Conservation (phyloP, 2,329 filamentous ascomycete genomes). For the Capronia epimyces region DNA sequence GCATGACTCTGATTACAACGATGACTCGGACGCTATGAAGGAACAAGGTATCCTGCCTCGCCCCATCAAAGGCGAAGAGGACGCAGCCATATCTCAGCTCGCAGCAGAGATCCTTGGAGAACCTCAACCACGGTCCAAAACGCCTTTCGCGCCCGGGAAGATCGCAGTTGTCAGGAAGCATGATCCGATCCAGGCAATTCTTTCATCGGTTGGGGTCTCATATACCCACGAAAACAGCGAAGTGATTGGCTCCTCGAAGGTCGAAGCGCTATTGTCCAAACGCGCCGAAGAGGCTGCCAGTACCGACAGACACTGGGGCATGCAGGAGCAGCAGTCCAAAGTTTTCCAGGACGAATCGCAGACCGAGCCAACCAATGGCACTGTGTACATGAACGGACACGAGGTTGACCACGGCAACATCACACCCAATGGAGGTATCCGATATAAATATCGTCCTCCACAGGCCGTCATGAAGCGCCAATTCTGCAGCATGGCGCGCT, state of each 20-base stretch:
- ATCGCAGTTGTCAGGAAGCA: conserved; percentile 37
- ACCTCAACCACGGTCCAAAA: conserved; percentile 42
- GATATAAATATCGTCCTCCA: conserved; percentile 66
- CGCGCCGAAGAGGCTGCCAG: conserved; percentile 54
- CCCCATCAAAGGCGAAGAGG: conserved; percentile 41
- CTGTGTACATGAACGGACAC: conserved; percentile 4
- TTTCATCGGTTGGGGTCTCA: conserved; percentile 79
- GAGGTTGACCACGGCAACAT: background rate
- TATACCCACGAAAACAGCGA: conserved; percentile 97
- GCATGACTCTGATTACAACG: conserved; percentile 49
- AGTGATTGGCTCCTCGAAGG: conserved; percentile 82
- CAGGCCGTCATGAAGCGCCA: conserved; percentile 69
- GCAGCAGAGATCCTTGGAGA: conserved; percentile 56
- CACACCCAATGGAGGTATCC: conserved; percentile 35
- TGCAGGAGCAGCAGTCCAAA: conserved; percentile 20
- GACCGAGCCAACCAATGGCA: conserved; percentile 3
- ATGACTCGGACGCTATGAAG: conserved; percentile 12
- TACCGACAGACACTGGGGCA: conserved; percentile 6
- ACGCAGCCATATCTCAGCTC: conserved; percentile 67
- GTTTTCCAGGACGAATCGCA: conserved; percentile 26
- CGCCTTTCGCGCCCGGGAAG: conserved; percentile 32
- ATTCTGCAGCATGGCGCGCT: conserved; percentile 82
- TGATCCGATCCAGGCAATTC: conserved; percentile 82
- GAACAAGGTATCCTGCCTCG: conserved; percentile 26
- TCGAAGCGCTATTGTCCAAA: conserved; percentile 79